Evolutionary conservation across 148 eudicot species (phyloP), one percentile per base, ranked within the genome.

Genomic region (Vaccinium corymbosum): DNA sequence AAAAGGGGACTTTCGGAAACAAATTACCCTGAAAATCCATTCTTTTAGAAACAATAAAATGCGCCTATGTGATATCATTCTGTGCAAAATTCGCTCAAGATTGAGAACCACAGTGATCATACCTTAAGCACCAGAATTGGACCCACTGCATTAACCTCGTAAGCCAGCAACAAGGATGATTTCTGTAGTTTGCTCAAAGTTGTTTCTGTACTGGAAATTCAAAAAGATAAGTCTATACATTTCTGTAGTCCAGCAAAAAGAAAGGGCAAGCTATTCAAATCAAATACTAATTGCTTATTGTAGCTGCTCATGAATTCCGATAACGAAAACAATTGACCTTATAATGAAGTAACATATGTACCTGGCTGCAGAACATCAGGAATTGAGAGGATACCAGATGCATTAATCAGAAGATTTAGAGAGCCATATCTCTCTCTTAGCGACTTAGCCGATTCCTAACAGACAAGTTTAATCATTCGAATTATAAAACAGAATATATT

Each of bases 141-240:
- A 76, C 98, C 99, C 61, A 94, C 95, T 53, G 99, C 94, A 91
- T 97, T 97, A 80, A 97, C 90, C 86, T 97, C 99, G 81, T 94
- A 97, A 56, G 97, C 86, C 77, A 92, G 89, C 89, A 97, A 80
- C 90, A 94, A 89, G 15, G 99, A 87, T 46, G 94, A 86, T 84
- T 93, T 91, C 78, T 93, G 88, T 79, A 97, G 89, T 85, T 97
- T 97, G 86, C 79, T 88, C 89, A 97, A 88, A 62, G 98, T 90
- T 13, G 98, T 97, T 87, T 97, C 99, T 96, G 90, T 88, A 87
- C 86, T 82, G 83, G 84, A 80, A 82, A 87, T 76, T 61, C 22
- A 77, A 86, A 32, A n/a, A 72, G 14, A 17, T 85, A 50, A 81
- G 84, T 81, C 42, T 5, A 75, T 46, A 75, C 82, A 52, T 32